Evolutionary conservation across 2,329 filamentous ascomycete genomes (phyloP).

Genomic region (Endoconidiophora laricicola): DNA sequence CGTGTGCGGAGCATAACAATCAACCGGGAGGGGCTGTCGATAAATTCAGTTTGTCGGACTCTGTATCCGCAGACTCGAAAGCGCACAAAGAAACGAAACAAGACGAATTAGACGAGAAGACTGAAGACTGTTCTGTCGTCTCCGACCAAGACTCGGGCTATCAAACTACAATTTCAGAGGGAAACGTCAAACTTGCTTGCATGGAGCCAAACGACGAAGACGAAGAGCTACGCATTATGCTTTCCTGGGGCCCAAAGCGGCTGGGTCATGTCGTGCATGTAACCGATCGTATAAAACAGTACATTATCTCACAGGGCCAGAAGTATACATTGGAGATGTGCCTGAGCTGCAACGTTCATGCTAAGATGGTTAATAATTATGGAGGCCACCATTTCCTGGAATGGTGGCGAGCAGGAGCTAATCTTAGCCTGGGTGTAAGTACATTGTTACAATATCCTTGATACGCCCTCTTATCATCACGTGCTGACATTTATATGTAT

Average conservation of each 20-base stretch:
- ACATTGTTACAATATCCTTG: background rate
- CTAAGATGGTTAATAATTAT: slow-evolving; percentile 51
- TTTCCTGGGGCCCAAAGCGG: slow-evolving; percentile 49
- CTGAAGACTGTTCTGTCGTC: background rate
- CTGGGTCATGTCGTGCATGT: slow-evolving; percentile 70
- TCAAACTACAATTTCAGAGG: too few relatives aligned
- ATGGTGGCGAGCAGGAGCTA: slow-evolving; percentile 45
- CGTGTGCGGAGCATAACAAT: background rate
- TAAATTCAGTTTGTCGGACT: background rate
- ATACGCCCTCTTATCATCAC: background rate
- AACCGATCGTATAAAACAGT: slow-evolving; percentile 37
- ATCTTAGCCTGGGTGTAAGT: slow-evolving; percentile 54
- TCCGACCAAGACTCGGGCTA: background rate
- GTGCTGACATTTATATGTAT: background rate
- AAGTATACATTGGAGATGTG: slow-evolving; percentile 56
- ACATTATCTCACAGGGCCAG: slow-evolving; percentile 30
- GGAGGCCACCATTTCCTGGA: slow-evolving; percentile 61
- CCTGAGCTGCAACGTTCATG: slow-evolving; percentile 65
- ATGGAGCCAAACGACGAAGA: slow-evolving; percentile 33
- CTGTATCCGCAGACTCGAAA: too few relatives aligned
- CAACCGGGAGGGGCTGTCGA: background rate
- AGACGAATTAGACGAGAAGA: background rate
- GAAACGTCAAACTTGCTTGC: background rate
- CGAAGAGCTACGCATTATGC: slow-evolving; percentile 44
- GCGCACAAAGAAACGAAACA: too few relatives aligned